Evolutionary conservation across 352 stramenopile genomes (phyloP).

Genomic region (Globisporangium irregulare): DNA sequence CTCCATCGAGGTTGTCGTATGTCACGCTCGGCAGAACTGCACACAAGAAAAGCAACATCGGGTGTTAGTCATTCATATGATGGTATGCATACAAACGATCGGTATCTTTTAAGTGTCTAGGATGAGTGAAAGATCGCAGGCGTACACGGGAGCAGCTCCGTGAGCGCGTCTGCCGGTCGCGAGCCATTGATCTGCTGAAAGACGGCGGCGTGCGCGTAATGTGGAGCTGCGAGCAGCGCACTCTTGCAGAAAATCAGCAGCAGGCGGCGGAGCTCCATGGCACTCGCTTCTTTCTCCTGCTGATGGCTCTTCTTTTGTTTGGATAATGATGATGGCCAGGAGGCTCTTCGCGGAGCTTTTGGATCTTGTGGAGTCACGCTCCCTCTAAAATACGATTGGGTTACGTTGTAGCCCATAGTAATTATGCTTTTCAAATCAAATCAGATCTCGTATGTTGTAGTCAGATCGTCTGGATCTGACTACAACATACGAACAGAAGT

Average conservation of each 20-base stretch:
- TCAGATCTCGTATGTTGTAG: too few species aligned
- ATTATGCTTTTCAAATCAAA: neutral
- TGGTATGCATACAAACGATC: neutral
- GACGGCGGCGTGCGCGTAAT: neutral
- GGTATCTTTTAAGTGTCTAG: neutral
- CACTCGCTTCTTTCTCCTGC: neutral
- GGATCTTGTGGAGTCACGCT: neutral
- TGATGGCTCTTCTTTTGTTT: neutral
- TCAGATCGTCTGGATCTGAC: neutral
- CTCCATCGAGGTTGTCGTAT: conserved; percentile 59
- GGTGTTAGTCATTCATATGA: neutral
- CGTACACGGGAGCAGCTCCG: conserved; percentile 7
- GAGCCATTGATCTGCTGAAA: conserved; percentile 9
- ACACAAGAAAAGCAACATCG: neutral
- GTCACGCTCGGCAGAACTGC: conserved; percentile 44
- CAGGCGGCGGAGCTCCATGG: neutral
- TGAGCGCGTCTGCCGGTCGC: conserved; percentile 1
- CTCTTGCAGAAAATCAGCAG: neutral
- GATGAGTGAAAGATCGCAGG: neutral
- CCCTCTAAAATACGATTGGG: neutral
- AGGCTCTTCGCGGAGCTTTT: neutral
- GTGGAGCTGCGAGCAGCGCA: neutral
- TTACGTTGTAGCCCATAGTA: neutral
- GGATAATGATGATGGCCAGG: neutral
- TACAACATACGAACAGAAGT: too few species aligned